A percentile compares a stretch with the other conserved stretches of the same genome.
phyloP scores from a whole-genome alignment of 1,284 basidiomycete genomes.

The Phlebopus sp. region DNA sequence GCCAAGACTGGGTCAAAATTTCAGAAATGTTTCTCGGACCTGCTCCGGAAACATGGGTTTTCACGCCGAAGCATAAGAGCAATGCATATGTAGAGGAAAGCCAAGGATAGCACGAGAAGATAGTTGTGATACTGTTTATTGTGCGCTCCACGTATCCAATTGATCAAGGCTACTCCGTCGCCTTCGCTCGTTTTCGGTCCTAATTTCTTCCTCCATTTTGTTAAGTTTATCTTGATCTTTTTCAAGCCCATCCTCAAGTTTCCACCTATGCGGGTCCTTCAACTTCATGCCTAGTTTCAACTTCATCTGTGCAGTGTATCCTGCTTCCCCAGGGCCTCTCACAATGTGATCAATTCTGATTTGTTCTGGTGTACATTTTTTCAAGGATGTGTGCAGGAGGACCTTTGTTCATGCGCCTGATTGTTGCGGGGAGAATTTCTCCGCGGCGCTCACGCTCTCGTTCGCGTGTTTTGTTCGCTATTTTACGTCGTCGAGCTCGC shows the following conservation, averaged over 20 bases:
- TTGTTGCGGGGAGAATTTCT: conserved; percentile 48
- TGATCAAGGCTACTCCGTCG: conserved; percentile 4
- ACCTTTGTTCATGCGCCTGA: conserved; percentile 45
- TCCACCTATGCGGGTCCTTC: conserved; percentile 42
- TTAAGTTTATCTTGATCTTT: conserved; percentile 38
- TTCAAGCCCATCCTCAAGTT: conserved; percentile 41
- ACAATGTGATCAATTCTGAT: conserved; percentile 46
- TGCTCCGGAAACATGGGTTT: conserved; percentile 62
- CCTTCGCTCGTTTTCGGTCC: conserved; percentile 36
- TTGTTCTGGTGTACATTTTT: conserved; percentile 48
- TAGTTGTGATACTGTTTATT: background rate
- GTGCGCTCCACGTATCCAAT: too few relatives aligned
- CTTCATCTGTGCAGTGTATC: conserved; percentile 49
- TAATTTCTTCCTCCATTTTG: conserved; percentile 35
- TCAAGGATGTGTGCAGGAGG: conserved; percentile 60
- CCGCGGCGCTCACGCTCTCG: conserved; percentile 57
- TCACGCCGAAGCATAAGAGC: conserved; percentile 75
- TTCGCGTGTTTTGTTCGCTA: conserved; percentile 61
- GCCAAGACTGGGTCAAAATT: conserved; percentile 93
- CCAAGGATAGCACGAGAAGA: conserved; percentile 32
- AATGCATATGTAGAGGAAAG: conserved; percentile 63
- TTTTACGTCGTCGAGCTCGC: conserved; percentile 54
- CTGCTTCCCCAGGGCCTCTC: conserved; percentile 56
- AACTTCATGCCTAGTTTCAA: conserved; percentile 47
- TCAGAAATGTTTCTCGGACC: conserved; percentile 92